phyloP scores from a whole-genome alignment of 78 protist genomes.

The Bigelowiella natans region DNA sequence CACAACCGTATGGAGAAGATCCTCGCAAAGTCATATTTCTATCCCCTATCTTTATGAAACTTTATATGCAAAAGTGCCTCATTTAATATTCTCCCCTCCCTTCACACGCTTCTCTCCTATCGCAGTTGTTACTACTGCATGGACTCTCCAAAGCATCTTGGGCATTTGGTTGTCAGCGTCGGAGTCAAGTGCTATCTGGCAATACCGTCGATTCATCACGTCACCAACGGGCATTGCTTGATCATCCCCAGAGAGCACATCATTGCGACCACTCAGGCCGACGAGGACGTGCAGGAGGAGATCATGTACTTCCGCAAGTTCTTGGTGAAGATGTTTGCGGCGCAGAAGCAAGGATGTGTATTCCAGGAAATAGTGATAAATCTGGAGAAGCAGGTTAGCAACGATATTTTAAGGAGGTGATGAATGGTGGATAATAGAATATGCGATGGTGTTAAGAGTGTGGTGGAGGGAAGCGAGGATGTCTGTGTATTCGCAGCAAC shows the following conservation, averaged over 20 bases:
- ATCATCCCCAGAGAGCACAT: slow-evolving; percentile 1
- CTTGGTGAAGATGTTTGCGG: neutral
- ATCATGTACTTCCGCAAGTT: neutral
- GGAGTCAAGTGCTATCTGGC: neutral
- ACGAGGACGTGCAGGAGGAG: neutral
- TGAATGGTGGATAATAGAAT: too few species aligned
- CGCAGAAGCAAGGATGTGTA: neutral
- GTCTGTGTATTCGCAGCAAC: too few species aligned
- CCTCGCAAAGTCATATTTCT: neutral
- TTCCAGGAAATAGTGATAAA: too few species aligned
- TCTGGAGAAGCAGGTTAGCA: too few species aligned
- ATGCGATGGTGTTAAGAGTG: too few species aligned
- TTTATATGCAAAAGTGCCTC: too few species aligned
- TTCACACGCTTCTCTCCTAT: neutral
- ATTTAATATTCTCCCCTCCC: neutral
- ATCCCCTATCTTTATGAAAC: neutral
- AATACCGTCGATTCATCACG: neutral
- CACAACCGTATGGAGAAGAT: neutral
- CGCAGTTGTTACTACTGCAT: neutral
- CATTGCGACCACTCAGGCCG: neutral
- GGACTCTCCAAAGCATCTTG: neutral
- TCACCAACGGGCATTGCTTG: neutral
- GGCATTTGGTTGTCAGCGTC: neutral
- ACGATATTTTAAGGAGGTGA: too few species aligned
- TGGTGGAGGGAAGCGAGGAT: too few species aligned